Base-by-base conservation (phyloP, 2,329 filamentous ascomycete species). In the Aphanoascus verrucosus region DNA sequence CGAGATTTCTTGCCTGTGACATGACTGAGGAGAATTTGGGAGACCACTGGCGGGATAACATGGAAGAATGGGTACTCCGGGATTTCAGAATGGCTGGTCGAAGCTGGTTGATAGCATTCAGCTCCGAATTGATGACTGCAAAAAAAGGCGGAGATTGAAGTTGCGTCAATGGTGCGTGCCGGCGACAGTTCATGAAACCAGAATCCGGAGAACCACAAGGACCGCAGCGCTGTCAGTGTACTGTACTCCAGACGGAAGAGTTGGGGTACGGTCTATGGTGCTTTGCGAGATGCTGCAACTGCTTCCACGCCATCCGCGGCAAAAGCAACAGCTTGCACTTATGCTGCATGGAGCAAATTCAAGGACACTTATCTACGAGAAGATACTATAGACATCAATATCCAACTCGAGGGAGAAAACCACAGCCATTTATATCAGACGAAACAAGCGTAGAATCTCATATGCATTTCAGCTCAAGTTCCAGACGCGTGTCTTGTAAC, bases 1-100 rank as follows among this genome's bases (percentile, higher is more conserved):
- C 81, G 53, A 81, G 67, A 55, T 81, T 70, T 65, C 76, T 78
- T 56, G 68, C 66, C 53, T 64, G 64, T 17, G 68, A 69, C 69
- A 72, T 72, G 55, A 60, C 35, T 32, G 20, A 44, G 14, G 19
- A 11, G 11, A 46, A 2, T 31, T 46, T 52, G 6, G 50, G 11
- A 46, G n/a, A 1, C 31, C 31, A 46, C 34, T 19, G 15, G 31
- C 34, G 42, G 9, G 23, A 31, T 17, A 32, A 45, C 50, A 52
- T 52, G 23, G 15, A 9, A 20, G 17, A 23, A 31, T 8, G n/a
- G 37, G 5, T 8, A 5, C 15, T 45, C 35, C 35, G n/a, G 8
- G n/a, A 37, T 15, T 41, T 41, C 14, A 41, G 19, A 8, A 15
- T 8, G 19, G n/a, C n/a, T n/a, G n/a, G n/a, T n/a, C n/a, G n/a